A percentile compares a stretch with the other conserved stretches of the same genome.
phyloP scores from a whole-genome alignment of 345 rosid genomes.

The Balakata baccata region DNA sequence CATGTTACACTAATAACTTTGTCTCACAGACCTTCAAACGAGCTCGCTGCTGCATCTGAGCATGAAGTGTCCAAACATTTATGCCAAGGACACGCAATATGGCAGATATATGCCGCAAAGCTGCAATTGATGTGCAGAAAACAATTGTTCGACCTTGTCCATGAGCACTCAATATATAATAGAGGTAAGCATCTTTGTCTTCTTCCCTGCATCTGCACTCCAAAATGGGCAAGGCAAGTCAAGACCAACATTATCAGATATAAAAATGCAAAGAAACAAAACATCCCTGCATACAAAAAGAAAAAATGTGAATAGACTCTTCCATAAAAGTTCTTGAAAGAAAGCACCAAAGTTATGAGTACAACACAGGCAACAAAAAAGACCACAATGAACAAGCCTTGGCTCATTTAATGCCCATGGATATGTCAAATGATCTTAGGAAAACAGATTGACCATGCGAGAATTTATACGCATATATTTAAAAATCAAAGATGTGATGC shows the following conservation, averaged over 20 bases:
- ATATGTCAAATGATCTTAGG: neutral
- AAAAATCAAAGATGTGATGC: neutral
- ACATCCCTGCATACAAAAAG: neutral
- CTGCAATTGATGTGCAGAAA: constrained; percentile 94
- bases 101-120: constrained; percentile 82
- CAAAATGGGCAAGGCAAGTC: neutral
- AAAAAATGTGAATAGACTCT: neutral
- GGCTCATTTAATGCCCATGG: neutral
- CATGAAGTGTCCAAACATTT: constrained; percentile 64
- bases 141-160: constrained; percentile 93
- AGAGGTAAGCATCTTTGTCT: constrained; percentile 83
- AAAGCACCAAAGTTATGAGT: neutral
- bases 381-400: neutral
- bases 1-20: too few relatives aligned
- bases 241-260: neutral
- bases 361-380: neutral
- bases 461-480: neutral
- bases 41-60: constrained; percentile 98
- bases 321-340: neutral
- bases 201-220: constrained; percentile 76
- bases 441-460: neutral
- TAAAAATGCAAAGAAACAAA: neutral
- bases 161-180: constrained; percentile 83
- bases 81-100: constrained; percentile 71
- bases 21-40: constrained; percentile 63